Evolutionary conservation across 257 asterid species (phyloP).

Genomic region (Ligustrum vulgare): DNA sequence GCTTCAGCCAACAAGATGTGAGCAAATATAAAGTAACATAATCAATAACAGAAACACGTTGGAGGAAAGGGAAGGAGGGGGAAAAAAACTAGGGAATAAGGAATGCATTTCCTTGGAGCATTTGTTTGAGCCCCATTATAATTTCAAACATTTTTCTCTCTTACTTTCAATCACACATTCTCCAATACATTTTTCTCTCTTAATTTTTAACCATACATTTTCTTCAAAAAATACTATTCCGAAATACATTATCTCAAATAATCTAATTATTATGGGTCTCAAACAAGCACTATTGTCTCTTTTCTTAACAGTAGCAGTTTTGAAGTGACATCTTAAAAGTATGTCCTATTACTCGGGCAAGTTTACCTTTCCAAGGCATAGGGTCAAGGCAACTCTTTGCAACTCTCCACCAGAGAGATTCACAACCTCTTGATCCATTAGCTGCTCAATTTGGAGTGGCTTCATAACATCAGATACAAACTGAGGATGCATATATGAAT

Average conservation of each 20-base stretch:
- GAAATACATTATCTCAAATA: too few relatives aligned
- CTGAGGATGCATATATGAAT: slow-evolving; percentile 91
- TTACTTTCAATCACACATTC: too few relatives aligned
- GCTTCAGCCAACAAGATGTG: not conserved
- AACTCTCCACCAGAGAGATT: slow-evolving; percentile 99
- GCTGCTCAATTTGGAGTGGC: slow-evolving; percentile 96
- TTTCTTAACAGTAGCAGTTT: not conserved
- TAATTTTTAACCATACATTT: too few relatives aligned
- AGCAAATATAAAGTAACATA: not conserved
- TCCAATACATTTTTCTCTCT: too few relatives aligned
- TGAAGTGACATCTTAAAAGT: not conserved
- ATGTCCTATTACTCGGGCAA: not conserved
- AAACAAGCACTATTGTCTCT: not conserved
- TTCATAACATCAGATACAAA: slow-evolving; percentile 94
- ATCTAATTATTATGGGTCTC: too few relatives aligned
- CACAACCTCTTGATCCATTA: slow-evolving; percentile 95
- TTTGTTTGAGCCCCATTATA: too few relatives aligned
- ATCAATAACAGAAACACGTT: not conserved
- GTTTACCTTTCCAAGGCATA: slow-evolving; percentile 95
- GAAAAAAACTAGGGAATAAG: not conserved
- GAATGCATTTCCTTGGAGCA: not conserved
- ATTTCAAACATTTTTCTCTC: too few relatives aligned
- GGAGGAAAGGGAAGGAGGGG: too few relatives aligned
- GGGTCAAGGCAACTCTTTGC: slow-evolving; percentile 90
- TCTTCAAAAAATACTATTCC: too few relatives aligned